Percentiles rank a stretch among this genome's conserved stretches.
Conservation (phyloP, 169 alveolate species). For the Cryptosporidium muris region DNA sequence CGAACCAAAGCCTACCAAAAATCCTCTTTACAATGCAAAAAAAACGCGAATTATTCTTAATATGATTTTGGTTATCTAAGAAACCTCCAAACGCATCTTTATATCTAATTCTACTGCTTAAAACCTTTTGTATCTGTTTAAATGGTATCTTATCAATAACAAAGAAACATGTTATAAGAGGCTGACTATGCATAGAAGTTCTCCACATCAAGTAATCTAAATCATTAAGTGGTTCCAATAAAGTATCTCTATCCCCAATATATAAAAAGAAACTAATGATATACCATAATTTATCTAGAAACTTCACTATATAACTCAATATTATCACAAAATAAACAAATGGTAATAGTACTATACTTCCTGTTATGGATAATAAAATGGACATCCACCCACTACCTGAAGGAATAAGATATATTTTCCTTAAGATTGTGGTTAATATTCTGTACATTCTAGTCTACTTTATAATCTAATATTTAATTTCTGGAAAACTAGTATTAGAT, state of each 20-base stretch:
- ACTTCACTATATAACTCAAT: constrained; percentile 20
- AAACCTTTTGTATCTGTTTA: neutral
- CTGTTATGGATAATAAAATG: constrained; percentile 23
- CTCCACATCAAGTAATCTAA: constrained; percentile 62
- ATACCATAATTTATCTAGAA: constrained; percentile 38
- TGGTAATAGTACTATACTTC: constrained; percentile 38
- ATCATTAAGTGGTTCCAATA: constrained; percentile 56
- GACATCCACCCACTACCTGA: constrained; percentile 59
- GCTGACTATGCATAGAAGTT: constrained; percentile 30
- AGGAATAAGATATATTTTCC: constrained; percentile 40
- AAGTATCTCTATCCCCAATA: constrained; percentile 20
- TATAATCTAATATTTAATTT: too few relatives aligned
- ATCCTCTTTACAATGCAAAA: constrained; percentile 48
- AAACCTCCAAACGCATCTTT: constrained; percentile 33
- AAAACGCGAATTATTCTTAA: constrained; percentile 30
- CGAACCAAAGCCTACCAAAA: constrained; percentile 51
- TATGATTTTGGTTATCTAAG: neutral
- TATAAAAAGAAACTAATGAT: constrained; percentile 14
- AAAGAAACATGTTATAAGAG: constrained; percentile 61
- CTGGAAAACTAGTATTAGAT: too few relatives aligned
- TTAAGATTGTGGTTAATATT: neutral
- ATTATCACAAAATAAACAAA: constrained; percentile 5
- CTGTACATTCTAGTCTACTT: too few relatives aligned
- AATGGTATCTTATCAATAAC: constrained; percentile 17
- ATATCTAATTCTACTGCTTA: constrained; percentile 30